Base-by-base conservation (phyloP, 163 green algal genomes). In the Prototheca stagnorum region DNA sequence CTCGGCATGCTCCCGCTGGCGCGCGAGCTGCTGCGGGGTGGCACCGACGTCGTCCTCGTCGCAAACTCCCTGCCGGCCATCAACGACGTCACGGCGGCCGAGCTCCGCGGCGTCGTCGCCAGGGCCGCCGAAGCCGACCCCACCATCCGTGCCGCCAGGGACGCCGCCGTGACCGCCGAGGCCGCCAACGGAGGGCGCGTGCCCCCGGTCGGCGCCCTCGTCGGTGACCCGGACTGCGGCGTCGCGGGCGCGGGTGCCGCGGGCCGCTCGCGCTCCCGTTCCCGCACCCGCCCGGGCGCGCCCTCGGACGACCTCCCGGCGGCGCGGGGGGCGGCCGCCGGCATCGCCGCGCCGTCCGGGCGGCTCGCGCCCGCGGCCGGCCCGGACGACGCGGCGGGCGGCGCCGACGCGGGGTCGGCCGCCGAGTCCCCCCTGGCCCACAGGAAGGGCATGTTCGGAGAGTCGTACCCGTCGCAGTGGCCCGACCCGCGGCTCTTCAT, bases 1-100 rank as follows among this genome's bases (percentile, higher is more conserved):
- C 72, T 98, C 25, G 89, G 89, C 51, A 88, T 94, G 69, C 51
- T 96, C 36, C 88, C 88, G 1, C 70, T 97, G 47, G 81, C 82
- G n/a, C 61, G 88, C 1, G 88, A 95, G 66, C 61, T 97, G 43
- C 65, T 97, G 45, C 62, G 72, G 24, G 49, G 75, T 47, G 85
- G 87, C 15, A 68, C 67, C 27, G 82, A 93, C 57, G 80, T 92
- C 8, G 73, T 95, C 29, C 45, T 96, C 41, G 78, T 78, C 1
- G 86, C 78, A 44, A 96, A 96, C 57, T 67, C 72, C 4, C 43
- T 78, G 51, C 81, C 84, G 5, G 77, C 80, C 27, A 87, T 93
- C 56, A 95, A 93, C 54, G 81, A 93, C 62, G 75, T 92, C 57
- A 92, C 82, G 12, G 66, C 55, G 8, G 3, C 25, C 0, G 82